Base-by-base conservation (phyloP, 73 alveolate species). In the Durusdinium trenchii region DNA sequence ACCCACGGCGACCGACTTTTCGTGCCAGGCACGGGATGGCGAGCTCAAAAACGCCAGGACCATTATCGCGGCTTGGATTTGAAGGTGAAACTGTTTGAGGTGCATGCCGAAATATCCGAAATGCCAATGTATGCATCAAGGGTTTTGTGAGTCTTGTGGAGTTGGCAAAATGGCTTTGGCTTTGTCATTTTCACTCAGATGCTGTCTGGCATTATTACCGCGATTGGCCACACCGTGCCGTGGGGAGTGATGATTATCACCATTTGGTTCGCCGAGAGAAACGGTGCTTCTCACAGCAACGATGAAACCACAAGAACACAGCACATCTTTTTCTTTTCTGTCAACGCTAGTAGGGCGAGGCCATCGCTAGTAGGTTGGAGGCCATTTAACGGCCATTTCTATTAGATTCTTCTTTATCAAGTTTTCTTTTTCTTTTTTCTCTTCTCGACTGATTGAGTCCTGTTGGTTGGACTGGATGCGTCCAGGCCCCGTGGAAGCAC, bases 201-300 rank as follows among this genome's bases (percentile, higher is more conserved):
- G n/a, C 45, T 90, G 86, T 32, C 75, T 10, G 98, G 98, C 76
- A 30, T 91, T 78, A 47, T 91, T 87, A 69, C 98, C 3, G 89
- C 98, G 43, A 42, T 91, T n/a, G 48, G 35, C 1, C 98, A 91
- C 76, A 91, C 98, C n/a, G 36, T 91, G 62, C 98, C 98, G 42
- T 91, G 98, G 98, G 98, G 98, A 43, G 98, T 91, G 78, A 87
- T 91, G 52, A 40, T 71, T n/a, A 47, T 91, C 57, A 91, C 98
- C 52, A 48, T 91, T 52, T 91, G 87, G 90, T 67, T 91, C 76
- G 90, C 91, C 6, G 91, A 81, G 91, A 81, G 36, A 36, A 43
- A 48, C 46, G 91, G 91, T 28, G n/a, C n/a, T n/a, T n/a, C n/a
- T n/a, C n/a, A n/a, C n/a, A n/a, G n/a, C n/a, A n/a, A n/a, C n/a